phyloP scores from a whole-genome alignment of 257 asterid species.

The Ilex asprella region DNA sequence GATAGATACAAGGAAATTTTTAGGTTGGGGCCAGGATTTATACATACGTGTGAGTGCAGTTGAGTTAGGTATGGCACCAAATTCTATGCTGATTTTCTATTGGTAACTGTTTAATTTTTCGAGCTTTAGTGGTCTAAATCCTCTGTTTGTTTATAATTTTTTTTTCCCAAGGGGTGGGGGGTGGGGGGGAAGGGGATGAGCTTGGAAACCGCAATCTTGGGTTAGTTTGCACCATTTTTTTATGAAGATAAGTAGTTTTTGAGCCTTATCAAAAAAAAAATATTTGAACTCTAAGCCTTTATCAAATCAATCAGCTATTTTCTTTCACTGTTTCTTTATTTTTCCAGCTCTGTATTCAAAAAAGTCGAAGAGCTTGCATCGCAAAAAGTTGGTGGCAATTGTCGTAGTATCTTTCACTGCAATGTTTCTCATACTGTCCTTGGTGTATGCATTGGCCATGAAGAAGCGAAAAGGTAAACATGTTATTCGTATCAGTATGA shows the following conservation, averaged over 20 bases:
- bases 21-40: constrained; percentile 25
- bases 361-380: constrained; percentile 11
- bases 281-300: too few relatives aligned
- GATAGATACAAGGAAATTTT: constrained; percentile 25
- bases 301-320: too few relatives aligned
- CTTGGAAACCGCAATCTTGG: too few relatives aligned
- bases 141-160: too few relatives aligned
- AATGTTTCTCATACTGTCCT: constrained; percentile 11
- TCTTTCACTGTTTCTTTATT: not conserved
- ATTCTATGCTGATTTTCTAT: not conserved
- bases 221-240: too few relatives aligned
- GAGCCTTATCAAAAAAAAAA: too few relatives aligned
- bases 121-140: constrained; percentile 18
- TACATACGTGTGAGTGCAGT: not conserved
- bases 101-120: constrained; percentile 1
- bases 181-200: too few relatives aligned
- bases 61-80: not conserved
- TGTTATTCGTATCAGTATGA: not conserved
- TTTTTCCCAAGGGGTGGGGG: too few relatives aligned
- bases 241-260: too few relatives aligned
- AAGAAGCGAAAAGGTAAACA: constrained; percentile 18
- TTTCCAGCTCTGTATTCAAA: constrained; percentile 14
- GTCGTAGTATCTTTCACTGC: constrained; percentile 15
- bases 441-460: constrained; percentile 9
- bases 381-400: constrained; percentile 7